Percentiles rank a stretch among this genome's conserved stretches.
These are phyloP conservation scores for Telopea speciosissima DNA, from an alignment of 177 flowering plant genomes.

Conservation along the genomic window DNA sequence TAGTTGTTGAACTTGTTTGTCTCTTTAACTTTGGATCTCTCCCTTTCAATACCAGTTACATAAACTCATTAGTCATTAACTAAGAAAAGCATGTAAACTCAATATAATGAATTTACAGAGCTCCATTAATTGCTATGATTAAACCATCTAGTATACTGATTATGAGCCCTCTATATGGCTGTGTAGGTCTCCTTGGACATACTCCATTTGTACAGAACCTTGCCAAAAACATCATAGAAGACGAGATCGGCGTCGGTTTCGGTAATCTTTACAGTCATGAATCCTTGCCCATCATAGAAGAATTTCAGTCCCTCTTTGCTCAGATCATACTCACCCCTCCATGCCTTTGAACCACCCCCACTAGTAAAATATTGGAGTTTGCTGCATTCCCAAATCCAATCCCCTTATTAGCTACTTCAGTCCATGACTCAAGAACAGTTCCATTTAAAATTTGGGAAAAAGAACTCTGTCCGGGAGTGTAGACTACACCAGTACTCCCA, in stretches of 20 bases:
- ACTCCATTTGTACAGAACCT: constrained; percentile 42
- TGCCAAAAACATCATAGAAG: constrained; percentile 57
- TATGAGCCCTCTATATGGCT: neutral
- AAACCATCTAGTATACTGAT: too few relatives aligned
- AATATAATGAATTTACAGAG: too few relatives aligned
- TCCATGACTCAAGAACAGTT: neutral
- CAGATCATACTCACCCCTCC: constrained; percentile 50
- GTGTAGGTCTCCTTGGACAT: constrained; percentile 20
- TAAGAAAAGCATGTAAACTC: too few relatives aligned
- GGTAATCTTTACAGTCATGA: constrained; percentile 48
- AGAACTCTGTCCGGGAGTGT: too few relatives aligned
- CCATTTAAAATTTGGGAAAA: too few relatives aligned
- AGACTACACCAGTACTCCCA: too few relatives aligned
- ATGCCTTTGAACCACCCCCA: constrained; percentile 82
- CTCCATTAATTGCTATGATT: too few relatives aligned
- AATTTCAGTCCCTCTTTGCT: constrained; percentile 33
- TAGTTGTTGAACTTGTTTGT: too few relatives aligned
- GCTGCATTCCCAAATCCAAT: constrained; percentile 28
- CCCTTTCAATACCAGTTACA: too few relatives aligned
- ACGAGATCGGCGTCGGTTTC: constrained; percentile 18
- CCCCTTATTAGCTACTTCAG: neutral
- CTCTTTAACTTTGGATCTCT: too few relatives aligned
- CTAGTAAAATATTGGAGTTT: constrained; percentile 58
- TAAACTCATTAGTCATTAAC: too few relatives aligned
- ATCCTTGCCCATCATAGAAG: constrained; percentile 80